Base-by-base conservation (phyloP, 1,139 yeast genomes). In the Yamadazyma friedrichii region DNA sequence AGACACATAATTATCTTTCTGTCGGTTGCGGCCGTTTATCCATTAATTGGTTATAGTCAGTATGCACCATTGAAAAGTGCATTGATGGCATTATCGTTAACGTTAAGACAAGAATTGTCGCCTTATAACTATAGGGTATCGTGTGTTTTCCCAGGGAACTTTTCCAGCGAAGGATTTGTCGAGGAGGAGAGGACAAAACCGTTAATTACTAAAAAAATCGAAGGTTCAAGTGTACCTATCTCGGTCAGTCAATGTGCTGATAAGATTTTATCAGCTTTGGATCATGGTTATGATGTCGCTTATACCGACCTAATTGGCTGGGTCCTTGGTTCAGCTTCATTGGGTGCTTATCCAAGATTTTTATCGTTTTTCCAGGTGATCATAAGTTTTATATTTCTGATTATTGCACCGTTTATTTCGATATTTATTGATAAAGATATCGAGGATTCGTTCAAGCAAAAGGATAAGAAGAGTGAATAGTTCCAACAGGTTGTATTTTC, bases 11-110 rank as follows among this genome's bases (percentile, higher is more conserved):
- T 93, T 4, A 70, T 88, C 32, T 81, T 89, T 53, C 85, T 96
- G 0, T 88, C 96, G 1, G 85, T 84, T 6, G 81, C 84, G 3
- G 88, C 95, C 2, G 80, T 84, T 51, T 91, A 80, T 65, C 88
- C 97, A 3, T 84, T 93, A 55, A 86, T 89, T 37, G 99, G 99
- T 0, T 94, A 94, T 59, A 72, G 81, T 0, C 93, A 88, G 52
- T 94, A 94, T 57, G 93, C 93, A 0, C 98, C 99, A 0, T 63
- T 82, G 52, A 94, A 94, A 61, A 82, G 88, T 0, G 96, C 97
- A 0, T 59, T 93, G 9, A 74, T 87, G 51, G 70, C 95, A 0
- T 65, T 94, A 28, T 83, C 91, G 0, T 84, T 84, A 38, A 71
- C 85, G 5, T 64, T 93, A 41, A 78, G 96, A 44, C 97, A 91